phyloP scores from a whole-genome alignment of 1,139 yeast genomes.

The Lodderomyces jiufengensis region DNA sequence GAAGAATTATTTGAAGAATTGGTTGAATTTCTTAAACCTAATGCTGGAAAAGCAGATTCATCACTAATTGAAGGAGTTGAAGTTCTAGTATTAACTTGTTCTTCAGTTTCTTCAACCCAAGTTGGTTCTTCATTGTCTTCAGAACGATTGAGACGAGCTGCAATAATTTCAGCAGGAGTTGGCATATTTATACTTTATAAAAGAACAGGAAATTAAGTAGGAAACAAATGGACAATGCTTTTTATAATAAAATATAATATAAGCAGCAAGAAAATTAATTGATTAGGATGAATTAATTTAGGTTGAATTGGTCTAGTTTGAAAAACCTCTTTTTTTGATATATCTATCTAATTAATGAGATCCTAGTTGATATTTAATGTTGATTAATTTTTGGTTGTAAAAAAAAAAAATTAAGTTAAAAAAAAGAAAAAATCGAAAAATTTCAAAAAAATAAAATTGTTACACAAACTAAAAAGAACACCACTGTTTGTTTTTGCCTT shows the following conservation, averaged over 20 bases:
- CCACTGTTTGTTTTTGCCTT: not conserved
- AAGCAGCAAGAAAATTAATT: conserved; percentile 14
- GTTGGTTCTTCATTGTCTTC: conserved; percentile 1
- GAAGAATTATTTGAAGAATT: conserved; percentile 15
- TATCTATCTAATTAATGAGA: too few species aligned
- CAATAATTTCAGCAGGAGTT: conserved; percentile 60
- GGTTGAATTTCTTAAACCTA: conserved; percentile 39
- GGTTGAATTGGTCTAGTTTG: not conserved
- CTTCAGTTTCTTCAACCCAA: conserved; percentile 11
- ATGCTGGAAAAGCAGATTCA: conserved; percentile 68
- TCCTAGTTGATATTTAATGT: too few species aligned
- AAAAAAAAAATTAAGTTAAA: too few species aligned
- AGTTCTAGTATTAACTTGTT: conserved; percentile 11
- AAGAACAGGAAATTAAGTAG: not conserved
- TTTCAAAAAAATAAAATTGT: too few species aligned
- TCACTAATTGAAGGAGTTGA: conserved; percentile 31
- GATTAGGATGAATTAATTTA: not conserved
- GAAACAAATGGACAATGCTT: conserved; percentile 15
- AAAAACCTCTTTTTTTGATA: too few species aligned
- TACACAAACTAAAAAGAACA: too few species aligned
- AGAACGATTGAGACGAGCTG: conserved; percentile 44
- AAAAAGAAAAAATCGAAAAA: too few species aligned
- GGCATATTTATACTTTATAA: conserved; percentile 32
- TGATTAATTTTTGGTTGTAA: too few species aligned
- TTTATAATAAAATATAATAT: conserved; percentile 5